Percentiles rank a stretch among this genome's conserved stretches.
Conservation (phyloP, 176 grass and related monocot genomes). For the Zoysia japonica region DNA sequence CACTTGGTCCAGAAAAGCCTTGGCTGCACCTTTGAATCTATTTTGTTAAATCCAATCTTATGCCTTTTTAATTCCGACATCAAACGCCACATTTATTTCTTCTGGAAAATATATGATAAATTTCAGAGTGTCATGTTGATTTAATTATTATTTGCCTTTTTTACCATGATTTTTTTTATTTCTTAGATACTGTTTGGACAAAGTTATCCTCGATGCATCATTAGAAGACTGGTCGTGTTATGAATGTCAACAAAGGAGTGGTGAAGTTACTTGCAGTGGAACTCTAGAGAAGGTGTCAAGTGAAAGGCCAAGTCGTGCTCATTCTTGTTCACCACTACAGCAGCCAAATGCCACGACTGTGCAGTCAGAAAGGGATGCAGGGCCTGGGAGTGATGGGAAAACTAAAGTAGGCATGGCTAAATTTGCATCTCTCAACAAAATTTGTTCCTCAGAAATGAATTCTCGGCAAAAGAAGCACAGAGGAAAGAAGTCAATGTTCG, state of each 20-base stretch:
- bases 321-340: not conserved
- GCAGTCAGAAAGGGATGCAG: not conserved
- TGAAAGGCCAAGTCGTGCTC: not conserved
- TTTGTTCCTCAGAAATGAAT: not conserved
- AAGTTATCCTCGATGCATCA: constrained; percentile 34
- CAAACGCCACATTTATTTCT: not conserved
- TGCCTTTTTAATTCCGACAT: not conserved
- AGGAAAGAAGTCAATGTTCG: constrained; percentile 12
- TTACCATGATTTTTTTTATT: constrained; percentile 13
- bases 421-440: not conserved
- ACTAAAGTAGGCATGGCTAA: not conserved
- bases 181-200: constrained; percentile 41
- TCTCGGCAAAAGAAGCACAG: constrained; percentile 5
- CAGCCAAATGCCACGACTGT: constrained; percentile 10
- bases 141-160: not conserved
- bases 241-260: constrained; percentile 16
- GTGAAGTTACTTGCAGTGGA: constrained; percentile 1
- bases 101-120: not conserved
- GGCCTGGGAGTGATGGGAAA: not conserved
- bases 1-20: not conserved
- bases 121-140: not conserved
- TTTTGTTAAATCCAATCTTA: constrained; percentile 25
- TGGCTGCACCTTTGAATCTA: constrained; percentile 17
- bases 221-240: constrained; percentile 27
- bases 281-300: not conserved